Base-by-base conservation (phyloP, 78 protist species). In the Cyanophora paradoxa region DNA sequence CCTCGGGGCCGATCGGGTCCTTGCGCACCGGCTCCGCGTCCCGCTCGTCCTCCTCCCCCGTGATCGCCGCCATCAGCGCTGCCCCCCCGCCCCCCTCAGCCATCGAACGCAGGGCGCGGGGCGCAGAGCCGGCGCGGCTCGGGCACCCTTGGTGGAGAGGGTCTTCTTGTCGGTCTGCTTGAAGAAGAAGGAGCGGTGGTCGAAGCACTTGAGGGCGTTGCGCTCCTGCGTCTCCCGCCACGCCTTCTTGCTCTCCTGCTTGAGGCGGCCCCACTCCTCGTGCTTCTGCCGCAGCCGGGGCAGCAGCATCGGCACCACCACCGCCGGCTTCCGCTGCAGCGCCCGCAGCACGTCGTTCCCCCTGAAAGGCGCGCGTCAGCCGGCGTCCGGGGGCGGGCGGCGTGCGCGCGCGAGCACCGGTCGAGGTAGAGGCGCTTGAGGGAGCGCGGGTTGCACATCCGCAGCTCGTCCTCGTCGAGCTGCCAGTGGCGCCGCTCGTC, bases 151-250 rank as follows among this genome's bases (percentile, higher is more conserved):
- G 70, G 58, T 50, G 26, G 61, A 26, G 34, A 58, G 20, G 36
- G 46, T 37, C 63, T 46, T 63, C 79, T 75, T 75, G 74, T 77
- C 82, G 11, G 19, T 69, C 61, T 79, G 84, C 69, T 79, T 79
- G 72, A 79, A 79, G 75, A 66, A 73, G 72, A 79, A 79, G 71
- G 68, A 44, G 74, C 79, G 78, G 33, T 79, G 84, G 78, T 93
- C 97, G 46, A 89, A 71, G 28, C 90, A 70, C 50, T 82, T 59
- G 37, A 59, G 73, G 57, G 79, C 65, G 79, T 91, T 91, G 68
- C 83, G 67, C 74, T 87, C 91, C 48, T 83, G 70, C 10, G 87
- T 82, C 30, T 85, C 83, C 28, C 88, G 79, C 98, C 95, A 91
- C 16, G 71, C 34, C 58, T 86, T 87, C 79, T 81, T 85, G 86